phyloP scores from a whole-genome alignment of 805 yeast genomes.

The Lipomyces starkeyi region DNA sequence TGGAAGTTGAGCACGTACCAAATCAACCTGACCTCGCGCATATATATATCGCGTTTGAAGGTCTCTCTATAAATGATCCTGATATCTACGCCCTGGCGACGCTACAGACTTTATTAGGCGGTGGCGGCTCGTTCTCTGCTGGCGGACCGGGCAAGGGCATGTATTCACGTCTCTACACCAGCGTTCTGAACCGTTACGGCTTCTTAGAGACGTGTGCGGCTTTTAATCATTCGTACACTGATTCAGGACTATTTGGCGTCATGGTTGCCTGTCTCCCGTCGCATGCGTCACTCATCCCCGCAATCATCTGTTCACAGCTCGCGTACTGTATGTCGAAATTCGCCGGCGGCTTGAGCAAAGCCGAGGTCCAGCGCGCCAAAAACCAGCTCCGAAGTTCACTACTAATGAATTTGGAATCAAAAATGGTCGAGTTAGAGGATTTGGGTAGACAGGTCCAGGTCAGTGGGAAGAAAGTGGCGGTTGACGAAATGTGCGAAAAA shows the following conservation, averaged over 20 bases:
- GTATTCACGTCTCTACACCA: constrained; percentile 92
- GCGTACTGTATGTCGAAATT: constrained; percentile 42
- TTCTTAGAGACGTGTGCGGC: constrained; percentile 87
- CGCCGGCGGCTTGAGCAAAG: constrained; percentile 59
- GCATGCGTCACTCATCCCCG: constrained; percentile 83
- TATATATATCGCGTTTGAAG: constrained; percentile 86
- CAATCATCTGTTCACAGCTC: constrained; percentile 72
- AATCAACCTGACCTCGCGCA: constrained; percentile 78
- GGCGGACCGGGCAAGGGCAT: constrained; percentile 99
- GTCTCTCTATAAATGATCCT: constrained; percentile 78
- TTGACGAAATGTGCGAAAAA: constrained; percentile 78
- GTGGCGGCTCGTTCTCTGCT: constrained; percentile 97
- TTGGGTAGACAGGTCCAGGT: constrained; percentile 93
- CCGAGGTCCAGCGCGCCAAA: constrained; percentile 87
- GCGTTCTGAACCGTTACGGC: constrained; percentile 88
- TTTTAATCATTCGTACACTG: constrained; percentile 88
- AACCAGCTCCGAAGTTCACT: constrained; percentile 87
- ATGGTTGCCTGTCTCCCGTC: constrained; percentile 83
- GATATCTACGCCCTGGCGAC: constrained; percentile 92
- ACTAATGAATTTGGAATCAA: constrained; percentile 91
- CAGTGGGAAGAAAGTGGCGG: constrained; percentile 67
- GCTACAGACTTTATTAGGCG: constrained; percentile 88
- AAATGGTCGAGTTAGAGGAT: constrained; percentile 92
- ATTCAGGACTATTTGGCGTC: constrained; percentile 90
- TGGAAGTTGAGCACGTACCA: constrained; percentile 34